Evolutionary conservation across 371 early-diverging fungal genomes (phyloP), one percentile per base, ranked within the genome.

Genomic region (Mucor mucedo): DNA sequence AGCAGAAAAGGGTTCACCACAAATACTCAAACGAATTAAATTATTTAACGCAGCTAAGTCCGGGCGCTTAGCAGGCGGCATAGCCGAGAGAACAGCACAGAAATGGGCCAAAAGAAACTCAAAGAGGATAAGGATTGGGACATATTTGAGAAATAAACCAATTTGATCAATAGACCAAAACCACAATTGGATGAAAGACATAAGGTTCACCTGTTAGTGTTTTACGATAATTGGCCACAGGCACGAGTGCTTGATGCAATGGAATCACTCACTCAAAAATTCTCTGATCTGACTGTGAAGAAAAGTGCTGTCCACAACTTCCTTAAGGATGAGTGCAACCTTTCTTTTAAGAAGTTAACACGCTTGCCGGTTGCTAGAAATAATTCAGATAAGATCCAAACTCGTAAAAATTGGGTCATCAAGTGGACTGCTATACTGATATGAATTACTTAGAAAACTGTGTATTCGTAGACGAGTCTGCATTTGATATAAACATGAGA

Each of bases 261-360:
- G 42, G 55, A 54, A 13, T 65, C 50, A n/a, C 58, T 66, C 21
- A 21, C 21, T 21, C 21, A 21, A 21, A 21, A 21, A 21, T 21
- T 21, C 21, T 21, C 21, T 21, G 21, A 21, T 21, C 21, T 21
- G 21, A 21, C 21, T 21, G 21, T 21, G 21, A 21, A 21, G 21
- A 21, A 21, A 21, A 21, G 21, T 21, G 21, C 21, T 21, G 21
- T 21, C 21, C 21, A 21, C 21, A 21, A 21, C 21, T 21, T 21
- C 21, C 21, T 21, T 21, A 21, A 21, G 21, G 21, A 21, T 21
- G 21, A 21, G 21, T 21, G 56, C 42, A 66, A 66, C 35, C 60
- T 60, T 60, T 61, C 57, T 9, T 56, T 61, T 41, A 66, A 60
- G 45, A 60, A 66, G 29, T 9, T 60, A 13, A 56, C 60, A n/a